phyloP scores from a whole-genome alignment of 169 alveolate species.

The Eimeria falciformis region DNA sequence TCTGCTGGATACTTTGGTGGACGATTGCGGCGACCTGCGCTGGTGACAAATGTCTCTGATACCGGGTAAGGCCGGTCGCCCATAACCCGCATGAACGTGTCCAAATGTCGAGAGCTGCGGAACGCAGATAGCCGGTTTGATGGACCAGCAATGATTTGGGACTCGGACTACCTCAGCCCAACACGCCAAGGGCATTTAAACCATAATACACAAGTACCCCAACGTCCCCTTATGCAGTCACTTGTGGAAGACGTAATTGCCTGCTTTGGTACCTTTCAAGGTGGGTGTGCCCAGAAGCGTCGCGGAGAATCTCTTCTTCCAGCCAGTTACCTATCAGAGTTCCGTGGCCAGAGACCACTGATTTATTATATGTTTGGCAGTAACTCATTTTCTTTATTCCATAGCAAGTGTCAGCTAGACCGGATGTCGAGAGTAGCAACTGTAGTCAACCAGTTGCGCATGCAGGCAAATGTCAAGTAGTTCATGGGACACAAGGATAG shows the following conservation, averaged over 20 bases:
- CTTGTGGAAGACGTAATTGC: too few relatives aligned
- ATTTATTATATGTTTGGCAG: slow-evolving; percentile 73
- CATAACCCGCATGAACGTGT: slow-evolving; percentile 70
- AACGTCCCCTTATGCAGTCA: too few relatives aligned
- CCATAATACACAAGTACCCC: too few relatives aligned
- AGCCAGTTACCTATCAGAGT: slow-evolving; percentile 79
- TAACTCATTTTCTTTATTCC: slow-evolving; percentile 49
- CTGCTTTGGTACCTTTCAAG: slow-evolving; percentile 56
- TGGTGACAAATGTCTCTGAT: slow-evolving; percentile 63
- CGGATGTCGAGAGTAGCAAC: too few relatives aligned
- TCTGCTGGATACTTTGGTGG: slow-evolving; percentile 19
- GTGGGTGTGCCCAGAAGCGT: slow-evolving; percentile 70
- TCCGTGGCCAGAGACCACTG: slow-evolving; percentile 75
- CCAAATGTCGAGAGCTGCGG: slow-evolving; percentile 69
- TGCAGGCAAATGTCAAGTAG: too few relatives aligned
- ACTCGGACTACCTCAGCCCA: too few relatives aligned
- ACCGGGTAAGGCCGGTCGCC: slow-evolving; percentile 68
- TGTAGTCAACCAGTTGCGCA: too few relatives aligned
- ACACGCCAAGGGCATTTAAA: too few relatives aligned
- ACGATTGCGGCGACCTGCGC: slow-evolving; percentile 67
- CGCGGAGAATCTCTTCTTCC: slow-evolving; percentile 75
- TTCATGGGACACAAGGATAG: too few relatives aligned
- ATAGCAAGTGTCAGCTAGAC: too few relatives aligned
- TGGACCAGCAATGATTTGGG: too few relatives aligned
- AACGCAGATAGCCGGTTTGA: neutral